Evolutionary conservation across 2,329 filamentous ascomycete genomes (phyloP).

Genomic region (Endocalyx cinctus): DNA sequence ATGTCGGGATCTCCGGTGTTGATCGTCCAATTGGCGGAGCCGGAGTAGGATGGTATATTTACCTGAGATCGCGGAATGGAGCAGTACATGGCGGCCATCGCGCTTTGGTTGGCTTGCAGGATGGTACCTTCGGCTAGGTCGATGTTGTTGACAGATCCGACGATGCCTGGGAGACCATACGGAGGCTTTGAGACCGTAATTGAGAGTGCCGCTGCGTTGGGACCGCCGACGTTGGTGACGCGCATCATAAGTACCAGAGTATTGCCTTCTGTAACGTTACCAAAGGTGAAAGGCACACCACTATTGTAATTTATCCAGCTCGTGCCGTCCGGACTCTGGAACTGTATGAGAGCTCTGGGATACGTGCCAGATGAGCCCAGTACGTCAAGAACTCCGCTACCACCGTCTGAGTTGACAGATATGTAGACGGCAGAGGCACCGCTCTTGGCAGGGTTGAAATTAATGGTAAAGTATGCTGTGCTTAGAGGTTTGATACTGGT

Average conservation of each 20-base stretch:
- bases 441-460: conserved; percentile 40
- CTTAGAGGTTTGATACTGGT: conserved; percentile 35
- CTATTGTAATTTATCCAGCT: conserved; percentile 45
- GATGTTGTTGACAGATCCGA: conserved; percentile 49
- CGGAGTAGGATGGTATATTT: conserved; percentile 47
- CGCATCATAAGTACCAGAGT: conserved; percentile 45
- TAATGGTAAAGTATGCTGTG: conserved; percentile 36
- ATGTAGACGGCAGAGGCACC: conserved; percentile 49
- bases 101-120: conserved; percentile 44
- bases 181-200: conserved; percentile 59
- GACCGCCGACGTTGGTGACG: conserved; percentile 48
- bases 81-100: conserved; percentile 49
- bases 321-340: conserved; percentile 46
- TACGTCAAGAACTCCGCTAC: conserved; percentile 42
- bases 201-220: conserved; percentile 45
- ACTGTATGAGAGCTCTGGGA: conserved; percentile 48
- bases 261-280: conserved; percentile 49
- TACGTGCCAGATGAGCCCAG: conserved; percentile 44
- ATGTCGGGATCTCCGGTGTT: conserved; percentile 51
- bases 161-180: conserved; percentile 49
- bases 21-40: conserved; percentile 48
- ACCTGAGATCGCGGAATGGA: conserved; percentile 52
- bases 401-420: conserved; percentile 43
- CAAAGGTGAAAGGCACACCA: conserved; percentile 46
- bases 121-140: conserved; percentile 54